phyloP scores from a whole-genome alignment of 2,329 filamentous ascomycete genomes.

The Talaromyces islandicus region DNA sequence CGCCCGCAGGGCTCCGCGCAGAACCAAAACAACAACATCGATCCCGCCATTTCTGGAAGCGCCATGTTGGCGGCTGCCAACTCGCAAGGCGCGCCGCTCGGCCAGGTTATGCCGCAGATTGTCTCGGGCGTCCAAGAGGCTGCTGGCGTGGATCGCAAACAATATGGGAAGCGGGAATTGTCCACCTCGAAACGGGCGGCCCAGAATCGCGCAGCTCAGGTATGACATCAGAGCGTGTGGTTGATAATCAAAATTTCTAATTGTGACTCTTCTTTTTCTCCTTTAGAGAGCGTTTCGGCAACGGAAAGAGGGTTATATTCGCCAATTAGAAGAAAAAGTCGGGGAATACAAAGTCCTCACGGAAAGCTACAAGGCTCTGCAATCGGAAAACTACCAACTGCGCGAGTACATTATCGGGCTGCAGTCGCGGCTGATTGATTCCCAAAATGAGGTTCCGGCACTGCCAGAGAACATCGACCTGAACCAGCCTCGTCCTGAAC shows the following conservation, averaged over 20 bases:
- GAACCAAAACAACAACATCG: conserved; percentile 52
- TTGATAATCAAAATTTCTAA: not conserved
- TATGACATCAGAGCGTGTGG: conserved; percentile 35
- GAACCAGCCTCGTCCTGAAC: conserved; percentile 44
- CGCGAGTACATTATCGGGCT: conserved; percentile 89
- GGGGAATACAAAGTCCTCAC: conserved; percentile 72
- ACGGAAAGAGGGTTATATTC: conserved; percentile 96
- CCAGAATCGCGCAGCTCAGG: conserved; percentile 94
- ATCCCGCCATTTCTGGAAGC: conserved; percentile 52
- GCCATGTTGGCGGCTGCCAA: conserved; percentile 38
- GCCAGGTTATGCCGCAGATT: conserved; percentile 24
- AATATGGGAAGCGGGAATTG: conserved; percentile 71
- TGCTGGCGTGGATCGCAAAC: conserved; percentile 57
- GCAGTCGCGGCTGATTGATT: conserved; percentile 78
- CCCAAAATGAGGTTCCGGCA: conserved; percentile 75
- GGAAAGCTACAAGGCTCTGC: conserved; percentile 70
- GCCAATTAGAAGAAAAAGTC: conserved; percentile 91
- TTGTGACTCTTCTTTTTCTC: no score
- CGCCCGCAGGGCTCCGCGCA: conserved; percentile 37
- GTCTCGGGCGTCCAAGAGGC: conserved; percentile 26
- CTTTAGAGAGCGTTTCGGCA: conserved; percentile 86
- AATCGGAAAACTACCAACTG: conserved; percentile 82
- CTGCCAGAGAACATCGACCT: conserved; percentile 76
- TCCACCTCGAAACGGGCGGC: conserved; percentile 94
- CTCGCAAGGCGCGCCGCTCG: conserved; percentile 14